Conservation (phyloP, 2,329 filamentous ascomycete genomes). For the Calonectria honghensis region DNA sequence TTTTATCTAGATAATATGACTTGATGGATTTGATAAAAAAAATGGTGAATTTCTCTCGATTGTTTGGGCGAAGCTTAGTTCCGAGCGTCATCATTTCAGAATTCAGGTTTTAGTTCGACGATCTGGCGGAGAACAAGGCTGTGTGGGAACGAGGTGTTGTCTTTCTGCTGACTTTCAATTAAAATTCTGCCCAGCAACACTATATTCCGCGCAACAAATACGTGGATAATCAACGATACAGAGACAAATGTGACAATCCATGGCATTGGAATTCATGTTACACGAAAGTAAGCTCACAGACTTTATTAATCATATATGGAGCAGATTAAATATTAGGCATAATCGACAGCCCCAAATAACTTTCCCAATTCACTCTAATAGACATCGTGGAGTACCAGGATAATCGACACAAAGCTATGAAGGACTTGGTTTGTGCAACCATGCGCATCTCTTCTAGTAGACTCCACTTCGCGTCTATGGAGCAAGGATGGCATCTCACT, state of each 20-base stretch:
- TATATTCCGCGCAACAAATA: accelerated
- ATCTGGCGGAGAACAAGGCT: too few relatives aligned
- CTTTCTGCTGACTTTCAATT: not conserved
- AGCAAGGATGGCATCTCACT: not conserved
- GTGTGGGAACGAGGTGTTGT: not conserved
- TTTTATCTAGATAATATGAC: not conserved
- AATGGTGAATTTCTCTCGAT: not conserved
- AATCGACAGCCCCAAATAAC: not conserved
- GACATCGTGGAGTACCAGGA: not conserved
- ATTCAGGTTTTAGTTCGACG: too few relatives aligned
- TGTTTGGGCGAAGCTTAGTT: not conserved
- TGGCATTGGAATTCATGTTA: not conserved
- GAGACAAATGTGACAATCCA: not conserved
- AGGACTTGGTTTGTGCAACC: not conserved
- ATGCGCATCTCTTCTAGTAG: not conserved
- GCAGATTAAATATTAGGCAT: not conserved
- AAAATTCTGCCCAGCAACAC: not conserved
- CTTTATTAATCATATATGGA: not conserved
- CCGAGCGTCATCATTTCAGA: too few relatives aligned
- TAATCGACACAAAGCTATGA: not conserved
- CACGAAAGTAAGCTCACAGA: not conserved
- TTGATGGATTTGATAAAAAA: not conserved
- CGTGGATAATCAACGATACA: too few relatives aligned
- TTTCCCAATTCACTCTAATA: not conserved
- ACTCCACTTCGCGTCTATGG: not conserved